Evolutionary conservation across 805 yeast genomes (phyloP), one percentile per base, ranked within the genome.

Genomic region (Pichia exigua): DNA sequence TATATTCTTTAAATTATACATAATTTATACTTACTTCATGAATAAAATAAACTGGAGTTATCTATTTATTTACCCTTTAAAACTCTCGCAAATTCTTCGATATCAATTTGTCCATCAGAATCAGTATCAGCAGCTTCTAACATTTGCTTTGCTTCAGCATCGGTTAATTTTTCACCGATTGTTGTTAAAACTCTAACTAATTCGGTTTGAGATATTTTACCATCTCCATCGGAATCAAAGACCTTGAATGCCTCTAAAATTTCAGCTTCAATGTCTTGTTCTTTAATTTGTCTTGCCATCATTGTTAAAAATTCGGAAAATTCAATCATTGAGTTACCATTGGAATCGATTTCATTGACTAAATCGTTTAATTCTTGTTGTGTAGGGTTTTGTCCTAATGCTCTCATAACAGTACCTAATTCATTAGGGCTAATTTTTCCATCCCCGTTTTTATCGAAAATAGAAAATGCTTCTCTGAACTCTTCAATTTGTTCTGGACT

Each of bases 101-200:
- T 94, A 68, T 94, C 95, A 65, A 94, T 94, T 73, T 89, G 96
- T 54, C 99, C 99, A 60, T 95, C 96, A 57, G 95, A 92, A 70
- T 88, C 89, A 57, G 92, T 83, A 65, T 86, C 95, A 51, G 97
- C 97, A 69, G 94, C 99, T 65, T 85, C 83, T 65, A 94, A 81
- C 97, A 94, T 94, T 71, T 90, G 96, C 64, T 89, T 95, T 49
- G 95, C 98, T 71, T 94, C 99, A 50, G 92, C 95, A 62, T 94
- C 99, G 20, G 96, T 83, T 62, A 94, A 79, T 69, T 88, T 90
- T 73, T 94, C 99, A 65, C 99, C 99, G 67, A 94, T 94, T 10
- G 97, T 88, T 46, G 98, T 94, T 71, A 94, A 82, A 45, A 94
- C 98, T 68, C 92, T 97, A 71, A 95, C 85, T 67, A 94, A 81